Evolutionary conservation across 345 rosid species (phyloP), one percentile per base, ranked within the genome.

Genomic region (Rubroshorea leprosula): DNA sequence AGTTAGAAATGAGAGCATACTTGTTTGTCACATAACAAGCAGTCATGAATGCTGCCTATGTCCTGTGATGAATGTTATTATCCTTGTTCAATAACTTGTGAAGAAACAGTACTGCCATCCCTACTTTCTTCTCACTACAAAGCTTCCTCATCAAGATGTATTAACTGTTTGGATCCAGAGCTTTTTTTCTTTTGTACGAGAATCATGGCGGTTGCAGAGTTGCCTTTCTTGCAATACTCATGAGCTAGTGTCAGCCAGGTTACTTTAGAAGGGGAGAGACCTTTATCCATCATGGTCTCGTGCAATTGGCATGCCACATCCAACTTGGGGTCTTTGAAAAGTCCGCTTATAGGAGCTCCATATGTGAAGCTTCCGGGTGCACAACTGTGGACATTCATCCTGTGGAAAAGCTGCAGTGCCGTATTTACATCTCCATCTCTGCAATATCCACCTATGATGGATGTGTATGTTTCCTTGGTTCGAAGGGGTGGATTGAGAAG

Each of bases 381-480:
- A 58, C 92, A 82, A 39, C 88, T 78, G 64, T 75, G 71, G 44
- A 67, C 69, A 23, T 61, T 71, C 96, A 92, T 92, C 65, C 63
- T 81, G 41, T 56, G 73, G 78, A 86, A 80, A 72, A 75, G 51
- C 43, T 69, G 78, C 35, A 81, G 6, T 24, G 87, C 95, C 29
- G 64, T 43, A 55, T 58, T 76, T 17, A 76, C 59, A 63, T 78
- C 71, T 43, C 86, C 83, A 57, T 68, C 84, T 41, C 81, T 76
- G 65, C 86, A 77, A 64, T 78, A 81, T 39, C 96, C 96, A 31
- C 90, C 67, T 6, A 92, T 76, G 87, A 89, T 78, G 16, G 96
- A 89, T 2, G 97, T 86, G 68, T 76, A 92, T 13, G 96, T 92
- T 81, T 92, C 86, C 72, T 86, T 92, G 13, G 89, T 84, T 48